Percentiles rank a stretch among this genome's conserved stretches.
Conservation (phyloP, 2,329 filamentous ascomycete genomes). For the Cadophora sp. region DNA sequence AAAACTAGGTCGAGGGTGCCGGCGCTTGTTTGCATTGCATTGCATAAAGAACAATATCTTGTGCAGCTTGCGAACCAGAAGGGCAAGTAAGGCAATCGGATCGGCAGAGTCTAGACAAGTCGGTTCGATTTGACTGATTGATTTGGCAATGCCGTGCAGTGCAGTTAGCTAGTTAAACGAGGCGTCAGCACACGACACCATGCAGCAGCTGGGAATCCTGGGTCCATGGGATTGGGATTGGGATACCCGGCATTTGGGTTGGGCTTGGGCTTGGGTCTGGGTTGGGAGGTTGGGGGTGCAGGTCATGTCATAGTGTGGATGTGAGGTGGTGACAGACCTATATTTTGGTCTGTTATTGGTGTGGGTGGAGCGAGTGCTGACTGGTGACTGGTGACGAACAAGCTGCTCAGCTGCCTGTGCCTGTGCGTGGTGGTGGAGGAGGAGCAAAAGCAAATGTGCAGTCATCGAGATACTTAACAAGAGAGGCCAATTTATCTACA, state of each 20-base stretch:
- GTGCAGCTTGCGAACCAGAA: background rate
- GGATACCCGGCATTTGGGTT: background rate
- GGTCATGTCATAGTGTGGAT: too few species aligned
- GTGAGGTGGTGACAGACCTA: background rate
- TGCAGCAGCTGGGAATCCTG: slow-evolving; percentile 17
- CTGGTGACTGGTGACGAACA: too few species aligned
- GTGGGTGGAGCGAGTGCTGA: slow-evolving; percentile 8
- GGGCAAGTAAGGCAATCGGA: background rate
- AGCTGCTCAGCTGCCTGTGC: too few species aligned
- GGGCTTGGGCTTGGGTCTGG: background rate
- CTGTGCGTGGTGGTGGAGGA: too few species aligned
- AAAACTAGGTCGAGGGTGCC: background rate
- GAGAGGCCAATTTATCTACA: too few species aligned
- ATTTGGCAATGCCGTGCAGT: background rate
- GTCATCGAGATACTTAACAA: too few species aligned
- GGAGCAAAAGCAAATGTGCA: too few species aligned
- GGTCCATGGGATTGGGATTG: slow-evolving; percentile 15
- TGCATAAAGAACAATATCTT: background rate
- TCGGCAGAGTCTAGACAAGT: background rate
- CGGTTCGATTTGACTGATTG: slow-evolving; percentile 5
- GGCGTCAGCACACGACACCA: slow-evolving; percentile 10
- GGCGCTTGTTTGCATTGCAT: background rate
- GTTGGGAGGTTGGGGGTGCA: background rate
- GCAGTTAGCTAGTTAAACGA: background rate
- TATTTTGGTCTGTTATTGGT: slow-evolving; percentile 14